Conservation (phyloP, 164 flowering plant species). For the Buxus sempervirens region DNA sequence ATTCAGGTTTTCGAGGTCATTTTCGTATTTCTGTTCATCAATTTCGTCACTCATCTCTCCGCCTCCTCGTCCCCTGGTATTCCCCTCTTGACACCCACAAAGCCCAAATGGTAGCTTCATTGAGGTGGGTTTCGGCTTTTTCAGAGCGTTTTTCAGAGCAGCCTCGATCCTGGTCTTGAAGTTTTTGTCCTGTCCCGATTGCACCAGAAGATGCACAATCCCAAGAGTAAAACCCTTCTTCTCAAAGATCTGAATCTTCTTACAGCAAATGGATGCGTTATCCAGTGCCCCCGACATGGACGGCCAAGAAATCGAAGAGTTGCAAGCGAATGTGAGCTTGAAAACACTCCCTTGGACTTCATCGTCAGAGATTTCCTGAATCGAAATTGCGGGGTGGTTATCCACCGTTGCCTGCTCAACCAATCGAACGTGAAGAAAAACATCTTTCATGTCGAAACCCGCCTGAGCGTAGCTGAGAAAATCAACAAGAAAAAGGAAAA, state of each 20-base stretch:
- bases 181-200: constrained; percentile 59
- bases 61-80: constrained; percentile 36
- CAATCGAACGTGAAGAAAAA: constrained; percentile 74
- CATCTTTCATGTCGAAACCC: constrained; percentile 90
- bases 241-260: constrained; percentile 92
- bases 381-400: constrained; percentile 63
- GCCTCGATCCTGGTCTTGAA: constrained; percentile 55
- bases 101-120: constrained; percentile 88
- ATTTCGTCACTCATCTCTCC: constrained; percentile 53
- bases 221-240: constrained; percentile 77
- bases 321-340: constrained; percentile 84
- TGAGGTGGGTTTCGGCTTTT: constrained; percentile 50
- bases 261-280: constrained; percentile 65
- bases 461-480: constrained; percentile 77
- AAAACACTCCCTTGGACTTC: constrained; percentile 48
- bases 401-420: constrained; percentile 69
- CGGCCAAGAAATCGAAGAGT: constrained; percentile 75
- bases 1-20: constrained; percentile 36
- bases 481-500: background rate
- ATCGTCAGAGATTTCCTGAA: constrained; percentile 60
- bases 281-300: constrained; percentile 76
- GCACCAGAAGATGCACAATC: constrained; percentile 48
- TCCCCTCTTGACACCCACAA: constrained; percentile 94
- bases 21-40: constrained; percentile 33
- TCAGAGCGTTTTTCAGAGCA: constrained; percentile 61